Evolutionary conservation across 2,329 filamentous ascomycete species (phyloP).

Genomic region (Colletotrichum incanum): DNA sequence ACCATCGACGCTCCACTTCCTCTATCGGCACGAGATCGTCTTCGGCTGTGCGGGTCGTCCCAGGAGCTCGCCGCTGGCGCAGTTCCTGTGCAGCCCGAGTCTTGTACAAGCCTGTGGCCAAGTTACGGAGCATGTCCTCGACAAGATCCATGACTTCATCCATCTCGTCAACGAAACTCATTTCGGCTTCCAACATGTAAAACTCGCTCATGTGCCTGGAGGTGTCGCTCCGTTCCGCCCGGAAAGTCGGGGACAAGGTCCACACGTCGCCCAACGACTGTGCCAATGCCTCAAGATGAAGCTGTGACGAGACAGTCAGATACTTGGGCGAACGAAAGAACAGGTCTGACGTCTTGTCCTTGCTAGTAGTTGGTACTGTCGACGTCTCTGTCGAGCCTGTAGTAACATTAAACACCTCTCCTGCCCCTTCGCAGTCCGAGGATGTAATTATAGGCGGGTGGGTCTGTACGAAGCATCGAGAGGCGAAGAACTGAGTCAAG

Average conservation of each 20-base stretch:
- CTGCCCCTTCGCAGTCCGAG: slow-evolving; percentile 96
- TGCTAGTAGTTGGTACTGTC: slow-evolving; percentile 50
- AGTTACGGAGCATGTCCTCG: slow-evolving; percentile 80
- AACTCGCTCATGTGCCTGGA: slow-evolving; percentile 96
- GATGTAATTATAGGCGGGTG: slow-evolving; percentile 97
- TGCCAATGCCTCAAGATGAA: slow-evolving; percentile 93
- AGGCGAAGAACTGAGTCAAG: slow-evolving; percentile 82
- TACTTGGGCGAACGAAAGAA: slow-evolving; percentile 95
- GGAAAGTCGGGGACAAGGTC: slow-evolving; percentile 93
- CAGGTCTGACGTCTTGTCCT: slow-evolving; percentile 58
- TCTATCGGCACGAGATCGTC: slow-evolving; percentile 61
- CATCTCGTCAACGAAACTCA: slow-evolving; percentile 82
- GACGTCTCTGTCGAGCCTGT: slow-evolving; percentile 53
- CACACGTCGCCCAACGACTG: slow-evolving; percentile 93
- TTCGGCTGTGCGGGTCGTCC: slow-evolving; percentile 44
- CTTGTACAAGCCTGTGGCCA: slow-evolving; percentile 57
- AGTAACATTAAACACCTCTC: slow-evolving; percentile 87
- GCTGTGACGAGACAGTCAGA: slow-evolving; percentile 93
- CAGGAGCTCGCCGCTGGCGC: slow-evolving; percentile 44
- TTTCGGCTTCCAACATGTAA: slow-evolving; percentile 97
- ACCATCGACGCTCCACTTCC: slow-evolving; percentile 79
- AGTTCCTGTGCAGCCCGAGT: slow-evolving; percentile 64
- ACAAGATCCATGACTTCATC: slow-evolving; percentile 83
- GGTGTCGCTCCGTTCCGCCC: slow-evolving; percentile 94
- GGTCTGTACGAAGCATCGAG: slow-evolving; percentile 82